Base-by-base conservation (phyloP, 2,329 filamentous ascomycete species). In the Trichoderma breve region DNA sequence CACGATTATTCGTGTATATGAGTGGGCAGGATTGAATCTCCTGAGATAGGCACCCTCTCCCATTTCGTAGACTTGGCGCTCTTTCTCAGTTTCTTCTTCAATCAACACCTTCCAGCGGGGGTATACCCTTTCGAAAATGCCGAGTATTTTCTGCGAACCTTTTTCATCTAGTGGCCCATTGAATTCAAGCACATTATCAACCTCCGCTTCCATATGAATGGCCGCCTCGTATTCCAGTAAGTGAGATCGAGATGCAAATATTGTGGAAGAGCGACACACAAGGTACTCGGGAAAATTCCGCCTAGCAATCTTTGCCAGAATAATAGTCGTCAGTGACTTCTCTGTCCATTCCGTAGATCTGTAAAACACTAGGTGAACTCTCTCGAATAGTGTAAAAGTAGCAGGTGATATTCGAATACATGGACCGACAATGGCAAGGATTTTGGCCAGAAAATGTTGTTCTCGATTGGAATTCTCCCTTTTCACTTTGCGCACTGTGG, bases 281-380 rank as follows among this genome's bases (percentile, higher is more conserved):
- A 98, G 88, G 78, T 97, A 99, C 3, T 92, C 86, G 0, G 95
- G 95, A 75, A 98, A 99, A 79, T 95, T 96, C 43, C 93, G 88
- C 57, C 90, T 88, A 2, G 95, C 93, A 71, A 97, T 97, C 74
- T 95, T 95, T 8, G 96, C 93, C 6, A 99, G 86, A 58, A 99
- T 97, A 69, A 98, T 95, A 0, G 95, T 95, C 1, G 94, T 98
- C 15, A 99, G 84, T 1, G 95, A 98, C 80, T 97, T 98, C 77
- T 98, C 95, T 0, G 95, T 97, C 96, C 96, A 99, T 79, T 97
- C 93, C 0, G 94, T 97, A 11, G 95, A 98, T 72, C 95, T 88
- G 80, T 98, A 98, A 80, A 98, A 99, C 32, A 99, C 94, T 3
- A 99, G 84, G 82, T 98, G 96, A 0, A 98, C 94, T 30, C 96